A percentile compares a stretch with the other conserved stretches of the same genome.
phyloP scores from a whole-genome alignment of 2,329 filamentous ascomycete genomes.

The Colletotrichum incanum region DNA sequence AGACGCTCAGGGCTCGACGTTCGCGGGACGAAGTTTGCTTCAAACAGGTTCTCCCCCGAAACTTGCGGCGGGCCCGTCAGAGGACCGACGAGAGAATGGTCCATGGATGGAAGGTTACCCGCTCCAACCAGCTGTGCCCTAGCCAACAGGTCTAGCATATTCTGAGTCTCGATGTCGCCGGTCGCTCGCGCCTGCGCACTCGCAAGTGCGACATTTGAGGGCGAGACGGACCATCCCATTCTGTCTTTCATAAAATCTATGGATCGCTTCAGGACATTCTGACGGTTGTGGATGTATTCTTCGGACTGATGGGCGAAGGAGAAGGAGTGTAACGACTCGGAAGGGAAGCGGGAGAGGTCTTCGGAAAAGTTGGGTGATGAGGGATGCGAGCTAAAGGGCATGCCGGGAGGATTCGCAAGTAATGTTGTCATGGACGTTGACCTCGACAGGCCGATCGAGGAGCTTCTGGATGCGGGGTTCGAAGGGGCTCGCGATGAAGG shows the following conservation, averaged over 20 bases:
- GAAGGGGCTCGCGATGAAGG: conserved; percentile 77
- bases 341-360: conserved; percentile 92
- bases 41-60: conserved; percentile 86
- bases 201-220: conserved; percentile 81
- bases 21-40: conserved; percentile 80
- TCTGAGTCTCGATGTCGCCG: conserved; percentile 89
- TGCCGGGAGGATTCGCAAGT: conserved; percentile 69
- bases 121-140: conserved; percentile 84
- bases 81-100: conserved; percentile 67
- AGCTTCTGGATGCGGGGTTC: conserved; percentile 73
- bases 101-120: conserved; percentile 70
- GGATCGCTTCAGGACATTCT: conserved; percentile 93
- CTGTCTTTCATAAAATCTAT: conserved; percentile 98
- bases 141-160: conserved; percentile 90
- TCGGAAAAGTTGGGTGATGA: conserved; percentile 85
- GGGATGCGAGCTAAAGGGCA: conserved; percentile 73
- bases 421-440: conserved; percentile 81
- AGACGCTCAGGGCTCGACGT: conserved; percentile 66
- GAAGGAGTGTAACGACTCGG: conserved; percentile 97
- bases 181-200: conserved; percentile 86
- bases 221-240: conserved; percentile 80
- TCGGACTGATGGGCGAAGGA: conserved; percentile 97
- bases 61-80: conserved; percentile 85
- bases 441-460: conserved; percentile 72
- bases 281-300: conserved; percentile 90